A percentile compares a stretch with the other conserved stretches of the same genome.
Conservation (phyloP, 108 stramenopile genomes). For the Nannochloropsis oceanica region DNA sequence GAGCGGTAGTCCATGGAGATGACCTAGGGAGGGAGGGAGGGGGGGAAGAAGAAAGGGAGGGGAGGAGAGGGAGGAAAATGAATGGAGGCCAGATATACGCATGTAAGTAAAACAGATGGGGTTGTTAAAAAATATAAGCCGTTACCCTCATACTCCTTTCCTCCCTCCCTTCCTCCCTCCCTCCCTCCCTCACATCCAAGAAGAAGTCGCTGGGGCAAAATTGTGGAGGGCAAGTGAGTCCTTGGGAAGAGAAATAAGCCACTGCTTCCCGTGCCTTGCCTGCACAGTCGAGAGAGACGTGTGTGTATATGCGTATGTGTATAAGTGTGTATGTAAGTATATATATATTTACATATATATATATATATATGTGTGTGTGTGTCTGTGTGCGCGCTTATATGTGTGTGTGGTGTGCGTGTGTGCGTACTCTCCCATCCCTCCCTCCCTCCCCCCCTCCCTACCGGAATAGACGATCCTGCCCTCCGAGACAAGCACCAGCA, state of each 20-base stretch:
- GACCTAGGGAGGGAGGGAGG: background rate
- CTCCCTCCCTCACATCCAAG: background rate
- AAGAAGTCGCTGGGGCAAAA: background rate
- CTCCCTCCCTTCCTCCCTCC: background rate
- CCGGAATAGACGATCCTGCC: conserved; percentile 30
- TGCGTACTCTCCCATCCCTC: no score
- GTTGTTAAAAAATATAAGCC: no score
- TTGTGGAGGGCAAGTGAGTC: background rate
- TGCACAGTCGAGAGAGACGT: background rate
- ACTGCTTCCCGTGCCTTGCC: background rate
- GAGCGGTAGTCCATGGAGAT: background rate
- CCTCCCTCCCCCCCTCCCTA: background rate
- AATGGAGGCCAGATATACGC: background rate
- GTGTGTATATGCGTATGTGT: no score
- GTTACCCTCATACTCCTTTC: no score
- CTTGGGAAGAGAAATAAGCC: background rate
- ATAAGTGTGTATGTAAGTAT: no score
- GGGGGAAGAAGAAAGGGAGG: background rate
- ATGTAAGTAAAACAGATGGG: no score
- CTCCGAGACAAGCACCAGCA: conserved; percentile 29
- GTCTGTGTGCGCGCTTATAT: no score
- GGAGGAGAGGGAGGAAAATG: background rate
- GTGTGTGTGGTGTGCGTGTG: no score
- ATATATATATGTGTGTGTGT: no score
- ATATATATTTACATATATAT: no score